phyloP scores from a whole-genome alignment of 73 alveolate species.

The Paraurostyla sp. region DNA sequence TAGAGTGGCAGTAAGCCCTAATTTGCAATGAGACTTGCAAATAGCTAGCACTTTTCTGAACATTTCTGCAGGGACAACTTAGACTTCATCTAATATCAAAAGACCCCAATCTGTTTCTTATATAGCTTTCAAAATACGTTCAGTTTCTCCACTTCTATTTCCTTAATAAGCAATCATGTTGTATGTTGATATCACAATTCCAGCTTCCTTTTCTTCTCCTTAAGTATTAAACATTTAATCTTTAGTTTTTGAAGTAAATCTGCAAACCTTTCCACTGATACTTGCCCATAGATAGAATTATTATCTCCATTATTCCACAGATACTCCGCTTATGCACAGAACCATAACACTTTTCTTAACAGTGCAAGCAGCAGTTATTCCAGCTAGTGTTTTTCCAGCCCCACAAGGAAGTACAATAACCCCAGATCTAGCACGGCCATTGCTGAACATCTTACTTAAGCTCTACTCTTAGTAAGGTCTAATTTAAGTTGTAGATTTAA shows the following conservation, averaged over 20 bases:
- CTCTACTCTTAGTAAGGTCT: constrained; percentile 96
- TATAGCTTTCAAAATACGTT: constrained; percentile 68
- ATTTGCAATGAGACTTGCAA: constrained; percentile 93
- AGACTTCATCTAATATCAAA: constrained; percentile 97
- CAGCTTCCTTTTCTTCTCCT: constrained; percentile 85
- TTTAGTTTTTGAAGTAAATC: constrained; percentile 83
- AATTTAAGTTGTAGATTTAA: constrained; percentile 83
- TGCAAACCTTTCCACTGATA: constrained; percentile 66
- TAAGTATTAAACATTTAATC: constrained; percentile 73
- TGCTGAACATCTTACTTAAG: constrained; percentile 91
- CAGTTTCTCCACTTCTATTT: constrained; percentile 84
- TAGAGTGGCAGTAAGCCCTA: constrained; percentile 99
- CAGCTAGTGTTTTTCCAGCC: constrained; percentile 96
- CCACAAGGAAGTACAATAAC: constrained; percentile 99
- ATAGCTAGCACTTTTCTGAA: constrained; percentile 80
- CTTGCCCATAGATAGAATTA: constrained; percentile 77
- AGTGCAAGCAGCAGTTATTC: constrained; percentile 93
- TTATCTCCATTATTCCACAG: constrained; percentile 90
- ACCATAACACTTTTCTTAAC: constrained; percentile 88
- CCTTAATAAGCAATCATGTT: constrained; percentile 92
- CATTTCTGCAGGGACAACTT: constrained; percentile 97
- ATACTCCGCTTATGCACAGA: constrained; percentile 91
- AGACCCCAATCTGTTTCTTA: constrained; percentile 92
- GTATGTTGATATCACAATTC: constrained; percentile 92
- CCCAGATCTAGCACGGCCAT: constrained; percentile 97